Evolutionary conservation across 1,284 basidiomycete genomes (phyloP).

Genomic region (Microbotryum saponariae): DNA sequence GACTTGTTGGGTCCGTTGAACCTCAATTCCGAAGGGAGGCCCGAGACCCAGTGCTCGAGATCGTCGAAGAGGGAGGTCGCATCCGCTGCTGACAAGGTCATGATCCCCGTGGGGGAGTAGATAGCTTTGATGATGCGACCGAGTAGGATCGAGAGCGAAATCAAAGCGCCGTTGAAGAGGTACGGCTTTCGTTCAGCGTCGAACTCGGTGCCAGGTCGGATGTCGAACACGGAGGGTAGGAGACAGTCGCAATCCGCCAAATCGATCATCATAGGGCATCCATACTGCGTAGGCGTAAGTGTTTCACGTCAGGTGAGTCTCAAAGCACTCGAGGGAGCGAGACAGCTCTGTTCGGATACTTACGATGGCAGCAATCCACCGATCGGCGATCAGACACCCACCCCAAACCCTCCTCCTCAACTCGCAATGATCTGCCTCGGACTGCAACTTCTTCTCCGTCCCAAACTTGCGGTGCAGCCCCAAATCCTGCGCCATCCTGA

Average conservation of each 20-base stretch:
- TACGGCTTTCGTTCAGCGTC: slow-evolving; percentile 31
- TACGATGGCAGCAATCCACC: slow-evolving; percentile 56
- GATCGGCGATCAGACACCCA: slow-evolving; percentile 78
- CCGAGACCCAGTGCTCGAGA: slow-evolving; percentile 49
- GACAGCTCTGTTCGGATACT: slow-evolving; percentile 28
- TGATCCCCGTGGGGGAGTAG: slow-evolving; percentile 67
- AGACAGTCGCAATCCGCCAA: slow-evolving; percentile 87
- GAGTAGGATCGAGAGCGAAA: slow-evolving; percentile 75
- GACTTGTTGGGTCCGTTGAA: slow-evolving; percentile 56
- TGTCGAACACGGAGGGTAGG: slow-evolving; percentile 61
- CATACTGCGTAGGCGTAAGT: slow-evolving; percentile 52
- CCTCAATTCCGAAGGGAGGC: slow-evolving; percentile 63
- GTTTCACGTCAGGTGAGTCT: not conserved
- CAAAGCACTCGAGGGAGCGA: not conserved
- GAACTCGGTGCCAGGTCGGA: slow-evolving; percentile 34
- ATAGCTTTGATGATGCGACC: slow-evolving; percentile 84
- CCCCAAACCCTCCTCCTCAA: slow-evolving; percentile 80
- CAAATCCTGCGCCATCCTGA: slow-evolving; percentile 65
- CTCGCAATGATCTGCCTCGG: slow-evolving; percentile 52
- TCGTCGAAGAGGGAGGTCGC: slow-evolving; percentile 62
- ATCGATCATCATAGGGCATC: slow-evolving; percentile 84
- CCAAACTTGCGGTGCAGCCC: slow-evolving; percentile 63
- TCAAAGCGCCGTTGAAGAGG: slow-evolving; percentile 46
- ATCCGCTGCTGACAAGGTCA: slow-evolving; percentile 68
- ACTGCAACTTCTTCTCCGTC: slow-evolving; percentile 49